Conservation (phyloP, 2,329 filamentous ascomycete species). For the Rhinocladiella mackenziei region DNA sequence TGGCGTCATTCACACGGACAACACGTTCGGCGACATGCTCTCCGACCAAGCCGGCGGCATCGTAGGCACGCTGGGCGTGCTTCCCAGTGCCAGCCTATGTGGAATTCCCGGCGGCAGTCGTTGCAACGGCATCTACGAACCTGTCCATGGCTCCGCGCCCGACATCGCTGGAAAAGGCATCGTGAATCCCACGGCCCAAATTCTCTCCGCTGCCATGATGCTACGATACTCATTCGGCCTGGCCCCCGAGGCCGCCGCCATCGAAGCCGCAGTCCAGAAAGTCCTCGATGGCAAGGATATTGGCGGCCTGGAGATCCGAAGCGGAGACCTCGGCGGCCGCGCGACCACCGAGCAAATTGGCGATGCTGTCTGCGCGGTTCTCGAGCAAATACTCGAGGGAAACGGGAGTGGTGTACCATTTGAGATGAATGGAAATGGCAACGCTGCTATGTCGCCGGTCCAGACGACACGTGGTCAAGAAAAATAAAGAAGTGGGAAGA, state of each 20-base stretch:
- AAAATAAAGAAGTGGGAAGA: constrained; percentile 19
- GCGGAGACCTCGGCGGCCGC: constrained; percentile 91
- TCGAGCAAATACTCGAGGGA: constrained; percentile 32
- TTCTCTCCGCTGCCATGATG: constrained; percentile 99
- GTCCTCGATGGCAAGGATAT: constrained; percentile 94
- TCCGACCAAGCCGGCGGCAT: constrained; percentile 99
- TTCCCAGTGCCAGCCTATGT: constrained; percentile 95
- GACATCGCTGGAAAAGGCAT: constrained; percentile 95
- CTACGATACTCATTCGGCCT: constrained; percentile 89
- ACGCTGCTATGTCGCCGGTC: too few species aligned
- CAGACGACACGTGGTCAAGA: constrained; percentile 7
- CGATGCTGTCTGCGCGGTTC: constrained; percentile 73
- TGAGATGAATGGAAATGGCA: too few species aligned
- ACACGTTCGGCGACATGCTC: constrained; percentile 98
- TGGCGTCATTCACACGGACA: constrained; percentile 85
- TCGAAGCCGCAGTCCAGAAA: constrained; percentile 92
- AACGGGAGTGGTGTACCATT: too few species aligned
- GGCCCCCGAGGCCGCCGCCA: constrained; percentile 73
- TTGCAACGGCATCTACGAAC: constrained; percentile 84
- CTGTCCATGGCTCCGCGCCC: constrained; percentile 93
- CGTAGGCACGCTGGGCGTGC: constrained; percentile 94
- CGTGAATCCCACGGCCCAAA: constrained; percentile 93
- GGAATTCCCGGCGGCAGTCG: constrained; percentile 71
- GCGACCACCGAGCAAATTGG: constrained; percentile 94
- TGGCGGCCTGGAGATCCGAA: constrained; percentile 54